These are phyloP conservation scores for Oryza rufipogon DNA, from an alignment of 176 grass and related monocot species.

Conservation along the genomic window DNA sequence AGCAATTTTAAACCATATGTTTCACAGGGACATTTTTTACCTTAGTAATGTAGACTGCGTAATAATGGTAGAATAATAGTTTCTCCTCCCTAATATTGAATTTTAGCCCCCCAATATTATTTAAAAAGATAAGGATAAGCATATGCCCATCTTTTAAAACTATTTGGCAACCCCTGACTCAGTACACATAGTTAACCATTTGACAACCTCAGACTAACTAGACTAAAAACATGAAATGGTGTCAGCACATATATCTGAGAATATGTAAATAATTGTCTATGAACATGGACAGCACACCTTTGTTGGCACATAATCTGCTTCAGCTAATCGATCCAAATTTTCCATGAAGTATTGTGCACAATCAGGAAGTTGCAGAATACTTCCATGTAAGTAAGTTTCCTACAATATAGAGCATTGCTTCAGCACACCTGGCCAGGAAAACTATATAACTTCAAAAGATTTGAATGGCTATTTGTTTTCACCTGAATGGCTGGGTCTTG, in stretches of 20 bases:
- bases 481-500: conserved; percentile 96
- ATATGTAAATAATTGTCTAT: background rate
- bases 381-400: conserved; percentile 87
- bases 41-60: background rate
- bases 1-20: background rate
- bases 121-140: conserved; percentile 5
- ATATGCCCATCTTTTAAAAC: background rate
- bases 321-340: conserved; percentile 78
- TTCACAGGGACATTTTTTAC: background rate
- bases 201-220: background rate
- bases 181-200: conserved; percentile 18
- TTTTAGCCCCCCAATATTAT: background rate
- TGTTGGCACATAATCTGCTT: conserved; percentile 83
- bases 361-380: conserved; percentile 91
- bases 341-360: conserved; percentile 99
- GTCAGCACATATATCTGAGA: background rate
- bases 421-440: background rate
- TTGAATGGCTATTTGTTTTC: conserved; percentile 7
- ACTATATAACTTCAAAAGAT: background rate
- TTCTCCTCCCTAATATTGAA: background rate
- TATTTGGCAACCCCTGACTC: background rate
- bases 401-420: conserved; percentile 40
- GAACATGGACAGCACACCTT: conserved; percentile 53
- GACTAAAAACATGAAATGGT: background rate
- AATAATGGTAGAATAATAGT: background rate